phyloP scores from a whole-genome alignment of 768 basidiomycete genomes.

The Calocybe cyanea region DNA sequence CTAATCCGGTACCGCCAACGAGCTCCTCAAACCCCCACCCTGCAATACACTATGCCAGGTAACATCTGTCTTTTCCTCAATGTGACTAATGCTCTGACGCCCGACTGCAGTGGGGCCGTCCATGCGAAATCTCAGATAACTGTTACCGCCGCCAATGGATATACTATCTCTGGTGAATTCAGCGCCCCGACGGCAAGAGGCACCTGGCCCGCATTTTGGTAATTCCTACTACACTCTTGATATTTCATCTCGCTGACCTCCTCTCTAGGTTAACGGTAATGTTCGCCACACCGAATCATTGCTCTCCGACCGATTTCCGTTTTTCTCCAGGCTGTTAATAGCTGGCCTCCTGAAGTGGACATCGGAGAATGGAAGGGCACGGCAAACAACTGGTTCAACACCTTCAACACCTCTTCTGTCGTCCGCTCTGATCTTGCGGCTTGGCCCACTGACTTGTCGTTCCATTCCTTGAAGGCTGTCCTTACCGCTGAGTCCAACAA shows the following conservation, averaged over 20 bases:
- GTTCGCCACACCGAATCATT: not conserved
- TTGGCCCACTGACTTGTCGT: slow-evolving; percentile 41
- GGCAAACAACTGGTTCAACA: slow-evolving; percentile 39
- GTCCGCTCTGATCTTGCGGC: slow-evolving; percentile 35
- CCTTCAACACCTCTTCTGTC: slow-evolving; percentile 41
- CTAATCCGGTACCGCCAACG: slow-evolving; percentile 33
- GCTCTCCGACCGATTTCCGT: not conserved
- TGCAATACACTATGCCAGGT: slow-evolving; percentile 41
- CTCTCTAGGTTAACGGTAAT: slow-evolving; percentile 27
- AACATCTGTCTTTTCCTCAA: not conserved
- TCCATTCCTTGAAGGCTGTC: slow-evolving; percentile 39
- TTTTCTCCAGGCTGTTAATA: slow-evolving; percentile 28
- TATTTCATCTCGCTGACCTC: not conserved
- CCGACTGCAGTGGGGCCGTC: slow-evolving; percentile 29
- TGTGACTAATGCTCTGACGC: not conserved
- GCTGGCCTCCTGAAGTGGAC: slow-evolving; percentile 42
- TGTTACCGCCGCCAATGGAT: slow-evolving; percentile 31
- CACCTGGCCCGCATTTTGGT: slow-evolving; percentile 46
- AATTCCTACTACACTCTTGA: not conserved
- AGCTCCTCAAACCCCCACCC: slow-evolving; percentile 38
- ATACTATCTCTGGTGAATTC: slow-evolving; percentile 40
- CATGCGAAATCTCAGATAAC: slow-evolving; percentile 40
- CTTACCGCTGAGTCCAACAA: slow-evolving; percentile 34
- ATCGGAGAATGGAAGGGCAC: slow-evolving; percentile 47
- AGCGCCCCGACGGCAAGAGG: slow-evolving; percentile 35